Percentiles rank a stretch among this genome's conserved stretches.
phyloP scores from a whole-genome alignment of 2,329 filamentous ascomycete species.

The Colletotrichum orbiculare region DNA sequence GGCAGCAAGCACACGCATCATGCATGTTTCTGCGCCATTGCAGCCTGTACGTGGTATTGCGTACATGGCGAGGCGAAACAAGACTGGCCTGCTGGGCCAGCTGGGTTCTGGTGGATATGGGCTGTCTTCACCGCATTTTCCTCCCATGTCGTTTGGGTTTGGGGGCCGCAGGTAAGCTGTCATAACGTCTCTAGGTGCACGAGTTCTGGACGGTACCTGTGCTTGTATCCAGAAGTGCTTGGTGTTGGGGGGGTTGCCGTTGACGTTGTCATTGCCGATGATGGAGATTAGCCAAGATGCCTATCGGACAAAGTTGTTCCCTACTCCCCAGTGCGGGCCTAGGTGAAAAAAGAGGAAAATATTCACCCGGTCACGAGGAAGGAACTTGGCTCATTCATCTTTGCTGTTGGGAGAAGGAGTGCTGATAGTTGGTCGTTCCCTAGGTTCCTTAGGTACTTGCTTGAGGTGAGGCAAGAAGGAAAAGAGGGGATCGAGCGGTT shows the following conservation, averaged over 20 bases:
- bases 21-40: slow-evolving; percentile 12
- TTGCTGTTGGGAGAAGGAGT: too few species aligned
- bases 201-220: too few species aligned
- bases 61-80: neutral
- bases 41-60: neutral
- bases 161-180: neutral
- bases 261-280: slow-evolving; percentile 26
- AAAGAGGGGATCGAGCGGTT: neutral
- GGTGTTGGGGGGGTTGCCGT: slow-evolving; percentile 8
- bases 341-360: neutral
- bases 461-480: neutral
- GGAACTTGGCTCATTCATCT: too few species aligned
- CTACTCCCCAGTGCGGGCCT: neutral
- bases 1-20: neutral
- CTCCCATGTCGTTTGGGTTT: neutral
- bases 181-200: too few species aligned
- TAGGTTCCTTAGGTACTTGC: too few species aligned
- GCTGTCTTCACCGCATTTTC: slow-evolving; percentile 34
- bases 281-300: too few species aligned
- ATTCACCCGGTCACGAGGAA: too few species aligned
- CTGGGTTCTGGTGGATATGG: neutral
- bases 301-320: too few species aligned
- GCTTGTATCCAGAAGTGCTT: too few species aligned
- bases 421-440: too few species aligned
- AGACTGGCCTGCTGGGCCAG: slow-evolving; percentile 6